These are phyloP conservation scores for Didymella segeticola DNA, from an alignment of 2,329 filamentous ascomycete species.

Conservation along the genomic window DNA sequence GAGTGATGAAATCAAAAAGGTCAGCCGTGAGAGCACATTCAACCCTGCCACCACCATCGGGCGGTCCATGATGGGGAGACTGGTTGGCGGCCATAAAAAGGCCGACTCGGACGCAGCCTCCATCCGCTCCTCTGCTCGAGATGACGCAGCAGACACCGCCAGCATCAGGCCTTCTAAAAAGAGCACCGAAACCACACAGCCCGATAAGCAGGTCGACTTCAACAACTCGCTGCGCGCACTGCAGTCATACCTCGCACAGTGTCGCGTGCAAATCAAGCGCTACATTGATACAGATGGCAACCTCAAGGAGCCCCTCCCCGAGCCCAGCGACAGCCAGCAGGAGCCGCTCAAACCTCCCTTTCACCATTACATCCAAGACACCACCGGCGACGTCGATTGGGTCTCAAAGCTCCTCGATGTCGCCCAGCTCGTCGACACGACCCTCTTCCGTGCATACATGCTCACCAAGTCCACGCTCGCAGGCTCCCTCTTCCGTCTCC, in stretches of 20 bases:
- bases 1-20: constrained; percentile 26
- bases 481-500: constrained; percentile 88
- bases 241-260: constrained; percentile 86
- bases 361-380: constrained; percentile 49
- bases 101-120: constrained; percentile 61
- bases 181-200: constrained; percentile 51
- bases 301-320: constrained; percentile 64
- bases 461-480: constrained; percentile 84
- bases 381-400: constrained; percentile 58
- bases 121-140: constrained; percentile 63
- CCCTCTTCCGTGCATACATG: constrained; percentile 94
- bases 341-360: constrained; percentile 52
- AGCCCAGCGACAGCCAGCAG: constrained; percentile 49
- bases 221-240: constrained; percentile 81
- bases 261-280: constrained; percentile 69
- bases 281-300: constrained; percentile 66
- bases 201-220: constrained; percentile 68
- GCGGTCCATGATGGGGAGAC: constrained; percentile 56
- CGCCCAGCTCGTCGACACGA: constrained; percentile 89
- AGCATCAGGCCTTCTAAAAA: constrained; percentile 56
- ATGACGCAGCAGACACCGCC: constrained; percentile 63
- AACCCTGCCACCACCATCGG: constrained; percentile 38
- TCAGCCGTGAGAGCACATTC: constrained; percentile 26
- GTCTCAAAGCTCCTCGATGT: constrained; percentile 75
- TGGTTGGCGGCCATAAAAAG: constrained; percentile 56